Conservation (phyloP, 306 rosid genomes). For the Prunus mume region DNA sequence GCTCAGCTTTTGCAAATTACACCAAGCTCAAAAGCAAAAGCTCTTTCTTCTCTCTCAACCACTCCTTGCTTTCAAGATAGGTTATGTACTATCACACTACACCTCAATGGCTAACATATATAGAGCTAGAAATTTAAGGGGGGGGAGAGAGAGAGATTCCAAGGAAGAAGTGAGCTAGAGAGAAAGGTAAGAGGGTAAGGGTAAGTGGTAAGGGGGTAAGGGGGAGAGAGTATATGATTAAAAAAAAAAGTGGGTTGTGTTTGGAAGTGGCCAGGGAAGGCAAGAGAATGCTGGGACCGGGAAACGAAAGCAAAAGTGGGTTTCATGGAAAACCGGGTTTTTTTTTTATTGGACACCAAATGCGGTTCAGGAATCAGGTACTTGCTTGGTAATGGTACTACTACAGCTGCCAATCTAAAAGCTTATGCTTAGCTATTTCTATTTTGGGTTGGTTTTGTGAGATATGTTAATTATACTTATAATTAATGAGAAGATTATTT, state of each 20-base stretch:
- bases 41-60: constrained; percentile 39
- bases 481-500: no score
- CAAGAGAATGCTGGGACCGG: constrained; percentile 63
- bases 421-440: no score
- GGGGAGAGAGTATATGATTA: background rate
- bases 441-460: no score
- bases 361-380: constrained; percentile 3
- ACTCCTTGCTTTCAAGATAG: constrained; percentile 35
- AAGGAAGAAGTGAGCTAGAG: constrained; percentile 15
- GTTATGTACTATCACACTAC: constrained; percentile 44
- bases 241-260: constrained; percentile 1
- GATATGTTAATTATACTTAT: no score
- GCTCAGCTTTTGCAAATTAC: no score
- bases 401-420: no score
- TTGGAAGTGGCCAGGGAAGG: constrained; percentile 53
- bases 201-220: constrained; percentile 7
- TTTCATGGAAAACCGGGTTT: constrained; percentile 29
- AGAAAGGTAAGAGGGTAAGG: background rate
- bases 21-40: background rate
- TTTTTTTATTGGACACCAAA: constrained; percentile 10
- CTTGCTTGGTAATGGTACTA: background rate
- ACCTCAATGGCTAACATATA: constrained; percentile 41
- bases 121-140: constrained; percentile 26
- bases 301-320: constrained; percentile 30
- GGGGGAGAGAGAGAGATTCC: constrained; percentile 37